A percentile compares a stretch with the other conserved stretches of the same genome.
Evolutionary conservation across 352 stramenopile species (phyloP).

Genomic region (Sclerospora graminicola): DNA sequence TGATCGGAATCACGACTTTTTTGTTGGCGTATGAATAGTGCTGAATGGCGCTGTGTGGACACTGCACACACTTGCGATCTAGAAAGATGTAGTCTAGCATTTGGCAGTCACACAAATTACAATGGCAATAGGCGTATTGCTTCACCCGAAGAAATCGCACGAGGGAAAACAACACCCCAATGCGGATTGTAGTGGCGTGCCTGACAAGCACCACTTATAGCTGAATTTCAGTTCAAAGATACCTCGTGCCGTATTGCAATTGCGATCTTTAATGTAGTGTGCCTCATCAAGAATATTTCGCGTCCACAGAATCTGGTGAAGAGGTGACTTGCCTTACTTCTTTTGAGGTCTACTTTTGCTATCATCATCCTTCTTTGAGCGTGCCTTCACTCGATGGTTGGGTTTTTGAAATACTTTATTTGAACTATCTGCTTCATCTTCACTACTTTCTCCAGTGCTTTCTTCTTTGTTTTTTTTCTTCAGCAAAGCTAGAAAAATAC

Average conservation of each 20-base stretch:
- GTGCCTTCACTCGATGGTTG: conserved; percentile 13
- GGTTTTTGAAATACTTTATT: conserved; percentile 52
- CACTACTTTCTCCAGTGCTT: conserved; percentile 60
- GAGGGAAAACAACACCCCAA: conserved; percentile 96
- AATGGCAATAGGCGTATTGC: conserved; percentile 98
- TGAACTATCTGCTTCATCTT: too few species aligned
- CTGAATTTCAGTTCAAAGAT: conserved; percentile 94
- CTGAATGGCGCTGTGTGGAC: too few species aligned
- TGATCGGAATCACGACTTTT: too few species aligned
- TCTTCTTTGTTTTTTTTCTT: conserved; percentile 37
- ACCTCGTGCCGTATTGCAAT: too few species aligned
- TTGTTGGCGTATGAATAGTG: too few species aligned
- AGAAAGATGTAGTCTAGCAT: conserved; percentile 75
- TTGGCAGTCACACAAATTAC: too few species aligned
- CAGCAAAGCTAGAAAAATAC: too few species aligned
- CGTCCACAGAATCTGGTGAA: conserved; percentile 89
- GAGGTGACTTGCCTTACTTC: conserved; percentile 45
- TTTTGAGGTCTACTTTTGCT: conserved; percentile 17
- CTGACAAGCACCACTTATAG: conserved; percentile 97
- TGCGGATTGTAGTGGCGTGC: too few species aligned
- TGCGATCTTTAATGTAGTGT: too few species aligned
- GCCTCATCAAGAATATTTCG: too few species aligned
- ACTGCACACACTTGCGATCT: conserved; percentile 58
- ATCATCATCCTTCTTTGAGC: conserved; percentile 28
- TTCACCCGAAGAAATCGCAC: conserved; percentile 96